These are phyloP conservation scores for Amanita subjunquillea DNA, from an alignment of 768 basidiomycete species.

Conservation along the genomic window DNA sequence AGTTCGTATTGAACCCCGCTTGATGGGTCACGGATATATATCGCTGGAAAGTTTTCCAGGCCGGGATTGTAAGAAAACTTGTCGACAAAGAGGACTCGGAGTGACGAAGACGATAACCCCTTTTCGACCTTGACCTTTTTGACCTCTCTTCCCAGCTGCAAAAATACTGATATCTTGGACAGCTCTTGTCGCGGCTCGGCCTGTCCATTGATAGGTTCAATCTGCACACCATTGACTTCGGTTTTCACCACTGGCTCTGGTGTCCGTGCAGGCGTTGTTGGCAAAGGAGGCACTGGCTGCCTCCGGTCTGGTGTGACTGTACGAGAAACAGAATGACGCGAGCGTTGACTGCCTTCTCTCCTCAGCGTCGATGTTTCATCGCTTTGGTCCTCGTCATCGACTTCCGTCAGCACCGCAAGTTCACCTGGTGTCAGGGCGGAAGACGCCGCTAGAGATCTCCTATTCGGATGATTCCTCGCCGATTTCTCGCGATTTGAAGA, in stretches of 20 bases:
- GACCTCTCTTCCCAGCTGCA: conserved; percentile 85
- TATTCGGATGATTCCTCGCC: conserved; percentile 40
- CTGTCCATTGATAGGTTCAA: not conserved
- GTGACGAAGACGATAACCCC: conserved; percentile 56
- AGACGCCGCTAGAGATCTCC: conserved; percentile 58
- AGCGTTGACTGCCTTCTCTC: conserved; percentile 16
- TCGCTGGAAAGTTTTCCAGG: conserved; percentile 86
- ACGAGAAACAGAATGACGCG: conserved; percentile 20
- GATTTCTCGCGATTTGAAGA: conserved; percentile 38
- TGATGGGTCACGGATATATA: conserved; percentile 88
- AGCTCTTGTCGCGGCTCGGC: conserved; percentile 13
- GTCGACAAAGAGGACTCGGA: conserved; percentile 88
- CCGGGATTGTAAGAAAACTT: conserved; percentile 92
- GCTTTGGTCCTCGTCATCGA: conserved; percentile 46
- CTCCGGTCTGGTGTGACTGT: conserved; percentile 28
- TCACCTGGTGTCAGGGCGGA: conserved; percentile 60
- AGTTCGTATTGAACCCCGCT: conserved; percentile 94
- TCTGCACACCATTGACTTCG: conserved; percentile 5
- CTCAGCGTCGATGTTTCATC: conserved; percentile 9
- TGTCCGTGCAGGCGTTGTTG: conserved; percentile 30
- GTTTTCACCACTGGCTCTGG: conserved; percentile 21
- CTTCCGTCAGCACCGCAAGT: conserved; percentile 64
- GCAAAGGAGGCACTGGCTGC: conserved; percentile 39
- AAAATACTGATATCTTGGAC: conserved; percentile 61
- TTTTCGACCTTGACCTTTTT: conserved; percentile 75